A percentile compares a stretch with the other conserved stretches of the same genome.
These are phyloP conservation scores for Tarenaya hassleriana DNA, from an alignment of 345 rosid species.

Conservation along the genomic window DNA sequence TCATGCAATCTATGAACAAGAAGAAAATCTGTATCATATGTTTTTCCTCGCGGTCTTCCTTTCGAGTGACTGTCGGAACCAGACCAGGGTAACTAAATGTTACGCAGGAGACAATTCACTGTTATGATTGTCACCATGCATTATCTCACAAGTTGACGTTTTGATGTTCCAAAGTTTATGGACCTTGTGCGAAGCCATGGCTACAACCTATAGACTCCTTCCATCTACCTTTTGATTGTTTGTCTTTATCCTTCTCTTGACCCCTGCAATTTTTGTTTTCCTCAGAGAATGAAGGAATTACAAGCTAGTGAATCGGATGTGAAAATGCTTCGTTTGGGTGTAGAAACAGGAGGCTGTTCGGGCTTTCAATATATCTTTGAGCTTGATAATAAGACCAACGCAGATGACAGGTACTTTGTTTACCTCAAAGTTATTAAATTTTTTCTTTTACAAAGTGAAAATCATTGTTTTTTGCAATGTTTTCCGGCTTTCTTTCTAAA, in stretches of 20 bases:
- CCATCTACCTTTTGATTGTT: slow-evolving; percentile 1
- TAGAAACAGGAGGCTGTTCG: slow-evolving; percentile 96
- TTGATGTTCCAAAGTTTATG: background rate
- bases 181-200: background rate
- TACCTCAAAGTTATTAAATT: too few species aligned
- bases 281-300: slow-evolving; percentile 82
- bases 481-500: background rate
- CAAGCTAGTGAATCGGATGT: slow-evolving; percentile 50
- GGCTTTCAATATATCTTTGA: slow-evolving; percentile 89
- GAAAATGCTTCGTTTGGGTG: slow-evolving; percentile 78
- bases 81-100: too few species aligned
- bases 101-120: too few species aligned
- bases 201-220: background rate
- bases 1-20: too few species aligned
- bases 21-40: too few species aligned
- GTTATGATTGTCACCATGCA: slow-evolving; percentile 1
- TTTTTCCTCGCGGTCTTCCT: too few species aligned
- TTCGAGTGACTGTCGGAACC: too few species aligned
- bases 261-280: slow-evolving; percentile 12
- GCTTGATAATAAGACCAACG: slow-evolving; percentile 55
- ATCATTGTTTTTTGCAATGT: slow-evolving; percentile 1
- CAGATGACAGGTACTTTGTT: slow-evolving; percentile 97
- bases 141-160: background rate
- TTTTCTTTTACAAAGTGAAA: too few species aligned
- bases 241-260: slow-evolving; percentile 20